Conservation (phyloP, 805 yeast species). For the Starmerella roubikii region DNA sequence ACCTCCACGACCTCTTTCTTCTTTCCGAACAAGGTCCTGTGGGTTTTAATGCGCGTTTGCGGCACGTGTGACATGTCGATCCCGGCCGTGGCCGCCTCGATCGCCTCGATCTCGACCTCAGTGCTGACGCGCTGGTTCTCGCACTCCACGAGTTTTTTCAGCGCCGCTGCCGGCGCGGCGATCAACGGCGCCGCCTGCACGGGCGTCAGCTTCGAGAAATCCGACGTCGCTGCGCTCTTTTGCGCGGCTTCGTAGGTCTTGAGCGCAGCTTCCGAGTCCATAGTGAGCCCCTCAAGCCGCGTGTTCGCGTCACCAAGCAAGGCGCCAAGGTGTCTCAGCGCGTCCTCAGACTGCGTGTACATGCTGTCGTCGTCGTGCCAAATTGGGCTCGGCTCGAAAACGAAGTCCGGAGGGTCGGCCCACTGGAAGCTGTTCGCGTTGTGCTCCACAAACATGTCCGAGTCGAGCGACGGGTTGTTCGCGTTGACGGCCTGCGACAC, state of each 20-base stretch:
- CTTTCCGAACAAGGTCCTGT: constrained; percentile 41
- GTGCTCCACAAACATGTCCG: constrained; percentile 87
- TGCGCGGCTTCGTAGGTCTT: constrained; percentile 31
- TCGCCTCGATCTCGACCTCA: constrained; percentile 83
- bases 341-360: constrained; percentile 34
- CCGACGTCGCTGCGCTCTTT: constrained; percentile 13
- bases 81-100: constrained; percentile 71
- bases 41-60: constrained; percentile 34
- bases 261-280: constrained; percentile 14
- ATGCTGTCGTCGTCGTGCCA: constrained; percentile 94
- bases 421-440: constrained; percentile 42
- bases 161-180: constrained; percentile 35
- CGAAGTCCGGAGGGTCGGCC: constrained; percentile 78
- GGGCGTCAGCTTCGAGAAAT: constrained; percentile 24
- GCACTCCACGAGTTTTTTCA: constrained; percentile 52
- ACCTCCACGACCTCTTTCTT: constrained; percentile 24
- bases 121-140: constrained; percentile 62
- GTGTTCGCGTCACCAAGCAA: constrained; percentile 29
- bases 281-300: constrained; percentile 21
- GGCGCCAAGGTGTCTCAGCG: constrained; percentile 27
- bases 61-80: constrained; percentile 29
- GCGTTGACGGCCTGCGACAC: constrained; percentile 47
- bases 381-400: constrained; percentile 74
- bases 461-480: constrained; percentile 62
- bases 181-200: constrained; percentile 28